phyloP scores from a whole-genome alignment of 2,329 filamentous ascomycete genomes.

The Arthrobotrys entomopaga region DNA sequence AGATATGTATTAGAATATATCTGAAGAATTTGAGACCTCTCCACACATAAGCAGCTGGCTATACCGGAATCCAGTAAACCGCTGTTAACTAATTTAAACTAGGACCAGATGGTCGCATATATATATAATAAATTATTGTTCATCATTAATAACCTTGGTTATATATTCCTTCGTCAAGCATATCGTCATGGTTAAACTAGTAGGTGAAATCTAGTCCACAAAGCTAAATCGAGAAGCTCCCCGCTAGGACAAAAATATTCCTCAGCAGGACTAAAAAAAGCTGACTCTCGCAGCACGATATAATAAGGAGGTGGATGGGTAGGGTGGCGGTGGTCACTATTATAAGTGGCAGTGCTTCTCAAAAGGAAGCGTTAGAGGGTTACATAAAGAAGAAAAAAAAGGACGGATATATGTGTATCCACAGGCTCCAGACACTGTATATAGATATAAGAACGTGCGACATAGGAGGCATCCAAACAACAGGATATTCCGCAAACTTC shows the following conservation, averaged over 20 bases:
- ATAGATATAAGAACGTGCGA: conserved; percentile 10
- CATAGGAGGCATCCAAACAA: conserved; percentile 11
- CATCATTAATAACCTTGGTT: neutral
- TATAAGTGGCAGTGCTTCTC: neutral
- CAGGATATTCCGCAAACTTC: conserved; percentile 25
- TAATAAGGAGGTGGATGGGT: conserved; percentile 10
- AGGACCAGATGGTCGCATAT: no score
- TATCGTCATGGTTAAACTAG: conserved; percentile 2
- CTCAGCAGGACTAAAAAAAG: no score
- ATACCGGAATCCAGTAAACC: neutral
- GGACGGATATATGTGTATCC: neutral
- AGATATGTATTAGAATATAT: no score
- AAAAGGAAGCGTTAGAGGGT: neutral
- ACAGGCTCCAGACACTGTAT: conserved; percentile 34
- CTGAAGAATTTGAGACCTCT: no score
- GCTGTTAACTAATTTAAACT: neutral
- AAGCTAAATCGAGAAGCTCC: no score
- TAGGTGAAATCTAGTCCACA: conserved; percentile 16
- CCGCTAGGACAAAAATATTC: neutral
- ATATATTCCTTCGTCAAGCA: conserved; percentile 20
- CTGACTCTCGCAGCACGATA: neutral
- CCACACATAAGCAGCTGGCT: no score
- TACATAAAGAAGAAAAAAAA: neutral
- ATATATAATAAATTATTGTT: neutral
- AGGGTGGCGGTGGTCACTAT: conserved; percentile 4